These are phyloP conservation scores for Diaporthe eres DNA, from an alignment of 2,329 filamentous ascomycete genomes.

Conservation along the genomic window DNA sequence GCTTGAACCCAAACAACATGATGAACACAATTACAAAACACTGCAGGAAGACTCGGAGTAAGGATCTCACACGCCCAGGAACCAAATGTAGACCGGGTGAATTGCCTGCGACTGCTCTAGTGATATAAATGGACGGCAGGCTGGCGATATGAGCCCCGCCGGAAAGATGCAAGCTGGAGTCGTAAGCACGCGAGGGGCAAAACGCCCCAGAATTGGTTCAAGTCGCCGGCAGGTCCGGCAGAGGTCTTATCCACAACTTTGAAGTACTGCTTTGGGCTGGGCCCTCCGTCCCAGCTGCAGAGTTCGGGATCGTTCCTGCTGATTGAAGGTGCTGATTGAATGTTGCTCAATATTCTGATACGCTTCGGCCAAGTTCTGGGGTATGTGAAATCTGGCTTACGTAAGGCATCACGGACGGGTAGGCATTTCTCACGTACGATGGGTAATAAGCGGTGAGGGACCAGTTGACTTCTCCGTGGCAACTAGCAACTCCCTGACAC, in stretches of 20 bases:
- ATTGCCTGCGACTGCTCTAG: background rate
- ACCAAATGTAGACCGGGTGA: background rate
- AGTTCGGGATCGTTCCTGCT: background rate
- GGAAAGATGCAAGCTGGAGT: constrained; percentile 12
- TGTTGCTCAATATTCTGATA: background rate
- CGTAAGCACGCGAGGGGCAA: constrained; percentile 15
- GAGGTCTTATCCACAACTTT: background rate
- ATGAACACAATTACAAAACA: background rate
- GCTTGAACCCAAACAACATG: background rate
- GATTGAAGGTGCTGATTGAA: background rate
- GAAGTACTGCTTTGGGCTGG: background rate
- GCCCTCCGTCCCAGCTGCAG: background rate
- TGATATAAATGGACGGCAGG: background rate
- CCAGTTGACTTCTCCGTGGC: background rate
- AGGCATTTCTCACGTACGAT: background rate
- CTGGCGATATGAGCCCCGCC: background rate
- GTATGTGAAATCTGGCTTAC: background rate
- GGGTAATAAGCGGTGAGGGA: constrained; percentile 3
- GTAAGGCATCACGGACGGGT: background rate
- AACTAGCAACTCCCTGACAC: background rate
- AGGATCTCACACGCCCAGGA: background rate
- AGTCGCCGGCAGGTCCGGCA: background rate
- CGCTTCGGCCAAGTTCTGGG: background rate
- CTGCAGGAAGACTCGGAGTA: background rate
- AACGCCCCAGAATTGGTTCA: background rate